Conservation (phyloP, 352 stramenopile species). For the Pilasporangium apinafurcum region DNA sequence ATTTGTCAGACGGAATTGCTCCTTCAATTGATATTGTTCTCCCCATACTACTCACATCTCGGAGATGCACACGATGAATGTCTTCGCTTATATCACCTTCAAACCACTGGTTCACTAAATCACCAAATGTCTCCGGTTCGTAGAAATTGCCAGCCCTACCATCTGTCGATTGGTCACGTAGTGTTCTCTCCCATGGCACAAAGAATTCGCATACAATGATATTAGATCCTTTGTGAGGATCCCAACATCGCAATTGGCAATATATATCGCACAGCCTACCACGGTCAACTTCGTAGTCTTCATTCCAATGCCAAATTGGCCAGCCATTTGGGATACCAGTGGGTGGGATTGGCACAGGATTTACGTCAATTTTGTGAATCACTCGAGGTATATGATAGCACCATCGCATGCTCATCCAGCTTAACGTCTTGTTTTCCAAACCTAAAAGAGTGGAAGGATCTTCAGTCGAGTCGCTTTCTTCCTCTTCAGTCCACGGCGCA, state of each 20-base stretch:
- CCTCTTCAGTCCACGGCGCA: conserved; percentile 36
- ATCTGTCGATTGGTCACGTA: not conserved
- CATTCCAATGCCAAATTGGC: conserved; percentile 44
- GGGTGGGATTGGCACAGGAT: conserved; percentile 55
- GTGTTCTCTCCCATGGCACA: conserved; percentile 56
- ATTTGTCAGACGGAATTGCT: conserved; percentile 48
- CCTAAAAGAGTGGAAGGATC: conserved; percentile 13
- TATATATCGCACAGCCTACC: conserved; percentile 59
- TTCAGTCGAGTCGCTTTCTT: conserved; percentile 6
- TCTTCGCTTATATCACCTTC: conserved; percentile 53
- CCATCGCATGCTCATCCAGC: conserved; percentile 80
- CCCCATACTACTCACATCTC: conserved; percentile 25
- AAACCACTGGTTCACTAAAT: conserved; percentile 68
- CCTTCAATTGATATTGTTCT: conserved; percentile 26
- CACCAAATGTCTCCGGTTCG: conserved; percentile 54
- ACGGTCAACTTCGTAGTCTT: conserved; percentile 12
- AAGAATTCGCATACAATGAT: conserved; percentile 57
- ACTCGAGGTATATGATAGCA: conserved; percentile 66
- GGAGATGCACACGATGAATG: conserved; percentile 28
- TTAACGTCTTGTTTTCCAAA: conserved; percentile 44
- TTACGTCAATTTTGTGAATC: conserved; percentile 38
- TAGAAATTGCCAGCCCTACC: conserved; percentile 10
- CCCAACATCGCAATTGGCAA: conserved; percentile 70
- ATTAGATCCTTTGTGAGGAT: conserved; percentile 41
- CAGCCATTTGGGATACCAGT: conserved; percentile 52